Conservation (phyloP, 257 asterid species). For the Gentiana straminea region DNA sequence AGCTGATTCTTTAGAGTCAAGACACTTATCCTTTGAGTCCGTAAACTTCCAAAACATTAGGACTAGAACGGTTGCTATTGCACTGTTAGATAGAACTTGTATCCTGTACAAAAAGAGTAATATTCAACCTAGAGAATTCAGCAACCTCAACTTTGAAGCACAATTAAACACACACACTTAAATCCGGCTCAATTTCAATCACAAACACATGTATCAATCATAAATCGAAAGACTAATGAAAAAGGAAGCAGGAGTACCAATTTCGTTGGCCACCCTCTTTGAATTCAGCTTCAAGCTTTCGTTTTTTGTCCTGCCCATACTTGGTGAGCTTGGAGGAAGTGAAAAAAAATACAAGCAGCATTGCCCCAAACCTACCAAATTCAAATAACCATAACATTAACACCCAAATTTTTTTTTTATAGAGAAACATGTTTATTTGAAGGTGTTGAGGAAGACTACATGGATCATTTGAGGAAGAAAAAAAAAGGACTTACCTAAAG, state of each 20-base stretch:
- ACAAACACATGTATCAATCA: too few species aligned
- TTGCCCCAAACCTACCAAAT: constrained; percentile 53
- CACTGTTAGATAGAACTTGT: constrained; percentile 74
- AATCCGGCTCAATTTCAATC: too few species aligned
- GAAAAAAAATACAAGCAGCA: constrained; percentile 62
- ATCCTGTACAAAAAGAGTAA: constrained; percentile 23
- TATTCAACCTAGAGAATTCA: constrained; percentile 10
- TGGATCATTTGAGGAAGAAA: too few species aligned
- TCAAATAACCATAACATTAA: too few species aligned
- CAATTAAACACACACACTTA: too few species aligned
- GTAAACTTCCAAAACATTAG: constrained; percentile 43
- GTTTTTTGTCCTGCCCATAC: constrained; percentile 69
- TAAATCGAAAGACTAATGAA: too few species aligned
- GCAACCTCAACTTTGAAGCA: too few species aligned
- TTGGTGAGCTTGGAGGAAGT: constrained; percentile 78
- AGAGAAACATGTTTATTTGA: too few species aligned
- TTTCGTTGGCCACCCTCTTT: constrained; percentile 97
- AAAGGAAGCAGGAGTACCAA: constrained; percentile 24
- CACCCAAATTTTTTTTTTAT: too few species aligned
- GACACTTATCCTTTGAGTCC: constrained; percentile 55
- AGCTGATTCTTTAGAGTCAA: constrained; percentile 62
- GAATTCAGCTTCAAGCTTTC: constrained; percentile 69
- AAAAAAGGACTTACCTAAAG: constrained; percentile 31
- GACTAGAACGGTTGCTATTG: constrained; percentile 52
- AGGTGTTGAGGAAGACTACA: too few species aligned